Evolutionary conservation across 139 green algal species (phyloP).

Genomic region (Chlorella vulgaris): DNA sequence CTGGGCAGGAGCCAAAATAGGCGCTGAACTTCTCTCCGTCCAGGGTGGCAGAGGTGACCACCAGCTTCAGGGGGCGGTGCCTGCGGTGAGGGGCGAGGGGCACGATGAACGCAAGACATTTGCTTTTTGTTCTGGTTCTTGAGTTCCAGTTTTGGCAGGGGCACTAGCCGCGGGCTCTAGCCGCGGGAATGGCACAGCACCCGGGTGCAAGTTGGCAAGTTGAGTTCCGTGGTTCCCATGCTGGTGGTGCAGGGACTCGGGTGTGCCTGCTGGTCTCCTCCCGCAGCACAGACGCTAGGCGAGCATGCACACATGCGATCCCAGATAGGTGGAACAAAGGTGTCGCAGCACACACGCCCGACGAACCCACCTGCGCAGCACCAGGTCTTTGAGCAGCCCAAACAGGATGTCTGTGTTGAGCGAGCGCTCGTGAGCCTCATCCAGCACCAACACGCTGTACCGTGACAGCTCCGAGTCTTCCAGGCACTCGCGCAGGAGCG

Average conservation of each 20-base stretch:
- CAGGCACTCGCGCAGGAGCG: constrained; percentile 86
- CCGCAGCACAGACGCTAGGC: no score
- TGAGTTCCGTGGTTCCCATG: no score
- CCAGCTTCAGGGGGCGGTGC: constrained; percentile 67
- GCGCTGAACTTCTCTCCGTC: constrained; percentile 87
- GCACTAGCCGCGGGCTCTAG: no score
- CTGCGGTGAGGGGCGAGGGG: constrained; percentile 19
- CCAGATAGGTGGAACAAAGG: no score
- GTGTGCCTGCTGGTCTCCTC: no score
- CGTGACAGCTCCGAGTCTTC: constrained; percentile 75
- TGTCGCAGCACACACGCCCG: neutral
- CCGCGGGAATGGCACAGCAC: no score
- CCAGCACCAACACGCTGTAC: constrained; percentile 86
- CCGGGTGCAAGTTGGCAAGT: no score
- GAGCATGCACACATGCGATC: no score
- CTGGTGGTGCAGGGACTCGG: no score
- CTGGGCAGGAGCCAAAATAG: constrained; percentile 86
- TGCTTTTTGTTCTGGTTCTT: neutral
- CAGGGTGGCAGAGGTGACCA: constrained; percentile 93
- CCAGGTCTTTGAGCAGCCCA: constrained; percentile 88
- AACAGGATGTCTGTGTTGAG: constrained; percentile 99
- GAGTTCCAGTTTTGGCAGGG: no score
- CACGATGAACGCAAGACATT: neutral
- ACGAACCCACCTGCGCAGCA: constrained; percentile 58
- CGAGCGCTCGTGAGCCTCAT: constrained; percentile 96